Evolutionary conservation across 1,284 basidiomycete species (phyloP), one percentile per base, ranked within the genome.

Genomic region (Tylopilus sp.): DNA sequence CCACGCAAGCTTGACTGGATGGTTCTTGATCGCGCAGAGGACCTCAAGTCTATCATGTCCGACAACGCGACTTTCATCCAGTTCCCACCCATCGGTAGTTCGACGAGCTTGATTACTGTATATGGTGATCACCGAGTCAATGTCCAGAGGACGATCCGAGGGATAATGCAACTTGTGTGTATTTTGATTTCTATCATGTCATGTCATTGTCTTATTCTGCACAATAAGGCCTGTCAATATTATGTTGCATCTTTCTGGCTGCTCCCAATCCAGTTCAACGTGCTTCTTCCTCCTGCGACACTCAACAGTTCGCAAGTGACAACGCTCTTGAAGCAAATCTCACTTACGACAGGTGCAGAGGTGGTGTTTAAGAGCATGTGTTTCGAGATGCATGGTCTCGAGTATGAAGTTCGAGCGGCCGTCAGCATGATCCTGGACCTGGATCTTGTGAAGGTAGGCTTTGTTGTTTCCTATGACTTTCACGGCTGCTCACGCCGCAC

Each of bases 1-100:
- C 96, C 97, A 35, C 88, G 96, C 59, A 99, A 99, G 73, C 79
- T 99, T 60, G 96, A 99, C 68, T 98, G 96, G 95, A 90, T 99
- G 83, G 85, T 98, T 52, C 90, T 89, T 19, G 94, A 99, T 72
- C 86, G 90, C 39, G 80, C 91, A 29, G 95, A 98, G 53, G 94
- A 97, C 61, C 77, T 98, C 61, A 92, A 88, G 70, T 80, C 85
- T 22, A 85, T 95, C 68, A 98, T 98, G 94, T 86, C 86, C 64
- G 96, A 98, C 77, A 98, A 98, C 62, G 92, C 92, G 35, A 97
- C 96, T 15, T 98, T 92, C 71, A 91, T 98, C 62, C 89, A 94
- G 64, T 93, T 98, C 64, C 95, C 96, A 14, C 79, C 90, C 42
- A 85, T 98, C 40, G 94, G 93, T 43, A 92, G 88, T 63, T 92